These are phyloP conservation scores for Chrysosporium queenslandicum DNA, from an alignment of 2,329 filamentous ascomycete genomes.

Conservation along the genomic window DNA sequence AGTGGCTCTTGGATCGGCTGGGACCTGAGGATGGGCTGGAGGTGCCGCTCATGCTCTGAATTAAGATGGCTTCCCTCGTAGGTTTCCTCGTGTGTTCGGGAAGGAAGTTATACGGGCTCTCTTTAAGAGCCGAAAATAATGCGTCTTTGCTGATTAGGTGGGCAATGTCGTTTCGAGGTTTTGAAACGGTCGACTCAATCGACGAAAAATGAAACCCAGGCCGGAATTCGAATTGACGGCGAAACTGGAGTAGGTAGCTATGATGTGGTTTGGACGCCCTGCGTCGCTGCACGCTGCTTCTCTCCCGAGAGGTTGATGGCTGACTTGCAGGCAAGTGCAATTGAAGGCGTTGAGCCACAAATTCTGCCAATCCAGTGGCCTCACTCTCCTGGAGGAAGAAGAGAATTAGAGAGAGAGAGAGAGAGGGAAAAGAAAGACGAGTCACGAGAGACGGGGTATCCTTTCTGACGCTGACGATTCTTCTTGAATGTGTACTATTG, in stretches of 20 bases:
- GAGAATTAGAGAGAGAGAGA: background rate
- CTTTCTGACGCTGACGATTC: too few species aligned
- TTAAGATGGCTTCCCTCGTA: background rate
- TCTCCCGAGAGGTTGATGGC: background rate
- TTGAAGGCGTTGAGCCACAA: conserved; percentile 2
- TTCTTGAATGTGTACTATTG: too few species aligned
- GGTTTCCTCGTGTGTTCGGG: background rate
- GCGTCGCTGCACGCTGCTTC: conserved; percentile 4
- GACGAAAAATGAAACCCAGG: background rate
- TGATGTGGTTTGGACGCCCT: background rate
- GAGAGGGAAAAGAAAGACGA: too few species aligned
- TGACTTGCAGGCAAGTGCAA: conserved; percentile 3
- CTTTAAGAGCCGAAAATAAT: too few species aligned
- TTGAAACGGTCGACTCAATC: conserved; percentile 1
- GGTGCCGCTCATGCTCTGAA: background rate
- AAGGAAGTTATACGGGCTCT: too few species aligned
- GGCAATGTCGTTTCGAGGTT: background rate
- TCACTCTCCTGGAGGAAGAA: conserved; percentile 5
- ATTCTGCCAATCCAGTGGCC: conserved; percentile 11
- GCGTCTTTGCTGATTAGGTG: background rate
- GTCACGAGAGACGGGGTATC: background rate
- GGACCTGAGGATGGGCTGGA: background rate
- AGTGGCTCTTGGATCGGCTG: background rate
- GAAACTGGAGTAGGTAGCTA: background rate
- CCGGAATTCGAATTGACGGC: background rate